phyloP scores from a whole-genome alignment of 805 yeast genomes.

The Kazachstania africana region DNA sequence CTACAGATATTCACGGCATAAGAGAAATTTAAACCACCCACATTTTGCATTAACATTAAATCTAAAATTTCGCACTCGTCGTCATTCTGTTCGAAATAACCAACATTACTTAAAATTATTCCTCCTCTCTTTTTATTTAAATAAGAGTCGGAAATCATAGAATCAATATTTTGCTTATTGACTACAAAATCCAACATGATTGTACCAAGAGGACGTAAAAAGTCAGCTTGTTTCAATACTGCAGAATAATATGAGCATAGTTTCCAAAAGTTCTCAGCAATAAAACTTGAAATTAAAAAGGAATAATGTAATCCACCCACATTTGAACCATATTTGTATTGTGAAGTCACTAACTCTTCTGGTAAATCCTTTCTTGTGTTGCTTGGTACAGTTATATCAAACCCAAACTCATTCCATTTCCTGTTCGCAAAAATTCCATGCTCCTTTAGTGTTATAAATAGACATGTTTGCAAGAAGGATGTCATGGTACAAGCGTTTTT shows the following conservation, averaged over 20 bases:
- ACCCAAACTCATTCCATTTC: conserved; percentile 10
- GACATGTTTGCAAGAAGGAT: conserved; percentile 17
- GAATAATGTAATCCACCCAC: conserved; percentile 20
- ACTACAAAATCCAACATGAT: conserved; percentile 11
- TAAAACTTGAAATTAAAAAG: conserved; percentile 12
- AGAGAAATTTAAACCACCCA: conserved; percentile 14
- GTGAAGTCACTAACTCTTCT: conserved; percentile 6
- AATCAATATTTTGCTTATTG: conserved; percentile 13
- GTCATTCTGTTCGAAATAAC: conserved; percentile 5
- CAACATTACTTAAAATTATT: conserved; percentile 18
- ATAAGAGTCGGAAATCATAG: conserved; percentile 7
- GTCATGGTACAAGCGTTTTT: conserved; percentile 13
- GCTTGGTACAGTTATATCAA: conserved; percentile 16
- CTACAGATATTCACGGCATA: conserved; percentile 12
- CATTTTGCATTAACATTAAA: conserved; percentile 15
- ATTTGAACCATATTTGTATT: conserved; percentile 15
- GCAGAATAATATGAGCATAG: conserved; percentile 12
- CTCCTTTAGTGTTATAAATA: conserved; percentile 11
- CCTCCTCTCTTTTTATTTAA: conserved; percentile 13
- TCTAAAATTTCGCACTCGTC: conserved; percentile 6
- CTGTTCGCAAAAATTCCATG: conserved; percentile 10
- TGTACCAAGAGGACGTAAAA: conserved; percentile 12
- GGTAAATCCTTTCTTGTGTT: conserved; percentile 12
- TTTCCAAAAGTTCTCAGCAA: conserved; percentile 10
- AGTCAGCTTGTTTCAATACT: conserved; percentile 9